Percentiles rank a stretch among this genome's conserved stretches.
These are phyloP conservation scores for Coccomyxa sp. DNA, from an alignment of 139 green algal genomes.

Conservation along the genomic window DNA sequence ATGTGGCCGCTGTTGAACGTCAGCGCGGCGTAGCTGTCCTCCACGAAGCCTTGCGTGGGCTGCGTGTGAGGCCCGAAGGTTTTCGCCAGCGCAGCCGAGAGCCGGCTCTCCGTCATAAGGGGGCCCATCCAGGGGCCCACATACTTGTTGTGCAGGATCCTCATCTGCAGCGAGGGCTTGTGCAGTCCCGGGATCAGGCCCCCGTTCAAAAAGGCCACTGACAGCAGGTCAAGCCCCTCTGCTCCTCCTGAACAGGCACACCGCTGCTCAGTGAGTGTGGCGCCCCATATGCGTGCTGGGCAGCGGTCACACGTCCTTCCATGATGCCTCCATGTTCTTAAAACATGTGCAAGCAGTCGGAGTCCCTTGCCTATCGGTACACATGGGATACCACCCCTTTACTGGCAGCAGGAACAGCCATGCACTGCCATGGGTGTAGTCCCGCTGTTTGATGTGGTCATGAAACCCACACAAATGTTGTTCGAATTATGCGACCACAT, in stretches of 20 bases:
- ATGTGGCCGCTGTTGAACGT: conserved; percentile 9
- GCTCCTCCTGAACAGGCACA: background rate
- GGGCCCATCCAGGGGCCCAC: conserved; percentile 4
- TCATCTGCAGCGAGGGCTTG: background rate
- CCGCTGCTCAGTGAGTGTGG: too few species aligned
- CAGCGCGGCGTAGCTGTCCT: background rate
- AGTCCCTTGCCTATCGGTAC: too few species aligned
- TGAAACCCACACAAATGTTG: background rate
- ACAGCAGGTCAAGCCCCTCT: conserved; percentile 2
- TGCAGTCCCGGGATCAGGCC: conserved; percentile 9
- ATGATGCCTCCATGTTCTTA: background rate
- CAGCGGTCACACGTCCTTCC: background rate
- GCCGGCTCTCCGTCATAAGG: background rate
- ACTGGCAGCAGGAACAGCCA: too few species aligned
- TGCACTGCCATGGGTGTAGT: background rate
- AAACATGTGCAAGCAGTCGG: background rate
- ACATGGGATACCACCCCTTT: background rate
- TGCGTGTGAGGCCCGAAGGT: conserved; percentile 6
- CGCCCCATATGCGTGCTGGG: too few species aligned
- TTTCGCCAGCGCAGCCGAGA: background rate
- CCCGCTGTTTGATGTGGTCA: background rate
- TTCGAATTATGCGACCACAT: background rate
- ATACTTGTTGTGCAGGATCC: conserved; percentile 3
- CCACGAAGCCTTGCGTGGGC: background rate
- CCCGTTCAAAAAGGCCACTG: conserved; percentile 12